phyloP scores from a whole-genome alignment of 768 basidiomycete genomes.

The Dentipellis sp. region DNA sequence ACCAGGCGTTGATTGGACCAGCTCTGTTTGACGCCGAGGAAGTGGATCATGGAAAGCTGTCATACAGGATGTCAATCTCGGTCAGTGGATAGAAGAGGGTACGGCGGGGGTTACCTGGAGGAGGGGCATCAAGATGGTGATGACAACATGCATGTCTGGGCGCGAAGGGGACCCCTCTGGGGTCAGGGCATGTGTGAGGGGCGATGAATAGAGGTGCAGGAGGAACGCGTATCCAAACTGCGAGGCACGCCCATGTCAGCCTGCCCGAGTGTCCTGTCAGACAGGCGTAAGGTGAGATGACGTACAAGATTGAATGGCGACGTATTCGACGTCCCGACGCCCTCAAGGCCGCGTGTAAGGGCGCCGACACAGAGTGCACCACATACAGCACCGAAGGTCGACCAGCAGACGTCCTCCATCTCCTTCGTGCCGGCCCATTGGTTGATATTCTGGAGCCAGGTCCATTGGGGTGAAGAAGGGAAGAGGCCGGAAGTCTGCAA shows the following conservation, averaged over 20 bases:
- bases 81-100: background rate
- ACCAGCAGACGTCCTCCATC: constrained; percentile 65
- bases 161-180: constrained; percentile 40
- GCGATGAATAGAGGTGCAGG: constrained; percentile 64
- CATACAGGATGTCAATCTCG: background rate
- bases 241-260: background rate
- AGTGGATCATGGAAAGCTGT: constrained; percentile 56
- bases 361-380: constrained; percentile 55
- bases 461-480: constrained; percentile 22
- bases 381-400: constrained; percentile 62
- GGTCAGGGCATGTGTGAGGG: constrained; percentile 42
- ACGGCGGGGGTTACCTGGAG: constrained; percentile 41
- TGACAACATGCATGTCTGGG: constrained; percentile 65
- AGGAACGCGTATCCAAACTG: constrained; percentile 75
- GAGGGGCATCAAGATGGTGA: constrained; percentile 65
- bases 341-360: constrained; percentile 60
- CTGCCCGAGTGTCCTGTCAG: background rate
- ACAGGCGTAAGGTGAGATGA: constrained; percentile 8
- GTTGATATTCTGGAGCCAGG: constrained; percentile 27
- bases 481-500: constrained; percentile 43
- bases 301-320: constrained; percentile 68
- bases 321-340: constrained; percentile 37
- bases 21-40: constrained; percentile 51
- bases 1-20: constrained; percentile 62
- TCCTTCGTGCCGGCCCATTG: constrained; percentile 39